phyloP scores from a whole-genome alignment of 345 rosid species.

The Melastoma malabathricum region DNA sequence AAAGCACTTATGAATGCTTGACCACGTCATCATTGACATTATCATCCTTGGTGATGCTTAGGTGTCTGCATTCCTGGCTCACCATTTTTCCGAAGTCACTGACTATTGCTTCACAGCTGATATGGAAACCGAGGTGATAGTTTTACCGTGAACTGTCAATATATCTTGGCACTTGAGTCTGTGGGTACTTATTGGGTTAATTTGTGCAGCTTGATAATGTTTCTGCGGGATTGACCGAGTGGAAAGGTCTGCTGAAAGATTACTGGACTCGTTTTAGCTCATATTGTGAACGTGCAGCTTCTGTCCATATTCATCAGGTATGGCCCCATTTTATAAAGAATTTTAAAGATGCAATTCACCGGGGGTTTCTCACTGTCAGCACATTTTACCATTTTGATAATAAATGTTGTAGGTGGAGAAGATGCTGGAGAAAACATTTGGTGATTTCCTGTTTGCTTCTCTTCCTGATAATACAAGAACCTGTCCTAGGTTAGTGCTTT shows the following conservation, averaged over 20 bases:
- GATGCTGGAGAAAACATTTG: constrained; percentile 82
- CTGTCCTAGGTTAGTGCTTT: constrained; percentile 57
- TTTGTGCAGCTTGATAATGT: constrained; percentile 85
- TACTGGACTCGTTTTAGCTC: constrained; percentile 88
- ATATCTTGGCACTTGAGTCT: background rate
- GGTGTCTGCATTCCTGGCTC: constrained; percentile 93
- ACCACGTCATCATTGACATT: background rate
- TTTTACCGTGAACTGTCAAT: background rate
- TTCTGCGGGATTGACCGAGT: constrained; percentile 86
- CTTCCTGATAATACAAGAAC: constrained; percentile 55
- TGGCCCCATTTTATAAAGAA: constrained; percentile 2
- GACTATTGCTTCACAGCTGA: constrained; percentile 98
- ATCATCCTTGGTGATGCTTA: constrained; percentile 14
- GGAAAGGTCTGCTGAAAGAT: constrained; percentile 92
- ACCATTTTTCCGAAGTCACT: constrained; percentile 80
- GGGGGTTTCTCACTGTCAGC: background rate
- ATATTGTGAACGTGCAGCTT: constrained; percentile 52
- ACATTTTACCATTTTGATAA: background rate
- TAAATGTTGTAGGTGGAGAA: constrained; percentile 61
- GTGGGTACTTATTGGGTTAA: constrained; percentile 3
- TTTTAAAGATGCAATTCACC: too few relatives aligned
- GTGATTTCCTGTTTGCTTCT: constrained; percentile 64
- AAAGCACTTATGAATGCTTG: background rate
- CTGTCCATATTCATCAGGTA: constrained; percentile 74
- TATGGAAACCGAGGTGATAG: constrained; percentile 87